phyloP scores from a whole-genome alignment of 2,329 filamentous ascomycete genomes.

The Fusarium dlaminii region DNA sequence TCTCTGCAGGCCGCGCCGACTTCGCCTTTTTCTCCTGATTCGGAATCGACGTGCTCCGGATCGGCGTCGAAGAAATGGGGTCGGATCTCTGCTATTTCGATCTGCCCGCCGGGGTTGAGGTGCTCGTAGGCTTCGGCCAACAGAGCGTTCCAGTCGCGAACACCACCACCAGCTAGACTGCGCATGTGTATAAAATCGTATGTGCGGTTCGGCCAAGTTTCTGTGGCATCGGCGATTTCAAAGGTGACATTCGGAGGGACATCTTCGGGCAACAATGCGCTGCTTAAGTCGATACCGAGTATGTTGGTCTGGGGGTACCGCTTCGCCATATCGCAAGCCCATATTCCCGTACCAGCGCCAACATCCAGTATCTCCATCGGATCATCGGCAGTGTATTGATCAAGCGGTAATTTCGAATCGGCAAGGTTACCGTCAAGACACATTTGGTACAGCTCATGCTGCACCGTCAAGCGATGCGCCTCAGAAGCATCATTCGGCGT shows the following conservation, averaged over 20 bases:
- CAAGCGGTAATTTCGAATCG: slow-evolving; percentile 46
- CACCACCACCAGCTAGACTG: slow-evolving; percentile 55
- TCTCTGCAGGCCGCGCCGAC: slow-evolving; percentile 46
- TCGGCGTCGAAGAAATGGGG: slow-evolving; percentile 54
- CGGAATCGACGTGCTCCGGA: slow-evolving; percentile 27
- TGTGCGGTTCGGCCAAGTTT: slow-evolving; percentile 50
- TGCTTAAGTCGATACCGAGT: slow-evolving; percentile 54
- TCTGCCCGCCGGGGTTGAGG: slow-evolving; percentile 55
- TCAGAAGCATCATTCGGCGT: slow-evolving; percentile 49
- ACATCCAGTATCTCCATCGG: slow-evolving; percentile 52
- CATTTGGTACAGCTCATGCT: slow-evolving; percentile 49
- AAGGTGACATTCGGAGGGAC: slow-evolving; percentile 69
- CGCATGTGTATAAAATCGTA: slow-evolving; percentile 57
- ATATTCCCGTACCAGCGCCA: slow-evolving; percentile 54
- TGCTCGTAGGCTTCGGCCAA: slow-evolving; percentile 51
- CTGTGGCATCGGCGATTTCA: slow-evolving; percentile 66
- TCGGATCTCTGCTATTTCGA: slow-evolving; percentile 56
- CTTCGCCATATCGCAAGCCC: slow-evolving; percentile 55
- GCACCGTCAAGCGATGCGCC: slow-evolving; percentile 44
- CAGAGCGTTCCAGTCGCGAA: slow-evolving; percentile 53
- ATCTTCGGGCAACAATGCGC: slow-evolving; percentile 51
- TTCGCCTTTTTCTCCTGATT: slow-evolving; percentile 27
- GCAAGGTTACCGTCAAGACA: slow-evolving; percentile 47
- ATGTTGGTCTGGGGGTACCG: slow-evolving; percentile 52
- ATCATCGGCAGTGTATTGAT: slow-evolving; percentile 28